Conservation (phyloP, 192 early-diverging fungal genomes). For the Podila minutissima region DNA sequence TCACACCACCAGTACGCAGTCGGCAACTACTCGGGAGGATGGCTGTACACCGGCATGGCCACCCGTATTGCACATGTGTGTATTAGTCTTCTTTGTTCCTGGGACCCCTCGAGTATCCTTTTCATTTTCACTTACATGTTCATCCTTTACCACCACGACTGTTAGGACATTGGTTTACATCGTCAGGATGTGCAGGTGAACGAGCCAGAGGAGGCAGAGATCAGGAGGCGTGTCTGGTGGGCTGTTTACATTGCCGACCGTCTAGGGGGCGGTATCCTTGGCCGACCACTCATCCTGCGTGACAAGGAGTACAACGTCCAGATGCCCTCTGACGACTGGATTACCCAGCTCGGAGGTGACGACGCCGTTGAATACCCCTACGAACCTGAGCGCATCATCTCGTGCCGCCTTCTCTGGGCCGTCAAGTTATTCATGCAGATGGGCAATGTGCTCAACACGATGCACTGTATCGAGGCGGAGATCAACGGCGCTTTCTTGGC, state of each 20-base stretch:
- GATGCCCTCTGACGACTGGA: constrained; percentile 52
- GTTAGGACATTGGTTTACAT: constrained; percentile 49
- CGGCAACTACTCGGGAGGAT: constrained; percentile 72
- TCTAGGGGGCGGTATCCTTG: constrained; percentile 45
- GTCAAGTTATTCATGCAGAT: constrained; percentile 52
- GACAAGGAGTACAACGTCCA: constrained; percentile 53
- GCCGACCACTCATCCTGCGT: constrained; percentile 40
- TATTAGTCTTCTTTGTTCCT: neutral
- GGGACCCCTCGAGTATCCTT: neutral
- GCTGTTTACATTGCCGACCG: constrained; percentile 49
- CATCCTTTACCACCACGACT: neutral
- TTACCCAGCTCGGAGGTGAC: constrained; percentile 27
- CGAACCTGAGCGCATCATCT: constrained; percentile 48
- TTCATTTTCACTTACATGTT: neutral
- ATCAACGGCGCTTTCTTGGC: constrained; percentile 48
- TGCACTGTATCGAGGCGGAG: constrained; percentile 51
- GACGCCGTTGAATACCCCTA: constrained; percentile 46
- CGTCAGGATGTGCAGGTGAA: constrained; percentile 43
- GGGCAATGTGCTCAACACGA: constrained; percentile 47
- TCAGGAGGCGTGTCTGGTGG: constrained; percentile 50
- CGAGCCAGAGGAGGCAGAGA: constrained; percentile 48
- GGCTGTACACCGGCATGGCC: constrained; percentile 74
- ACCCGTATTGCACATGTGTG: constrained; percentile 64
- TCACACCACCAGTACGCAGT: constrained; percentile 77
- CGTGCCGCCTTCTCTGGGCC: constrained; percentile 37